Base-by-base conservation (phyloP, 2,329 filamentous ascomycete species). In the Mollisiaceae sp. region DNA sequence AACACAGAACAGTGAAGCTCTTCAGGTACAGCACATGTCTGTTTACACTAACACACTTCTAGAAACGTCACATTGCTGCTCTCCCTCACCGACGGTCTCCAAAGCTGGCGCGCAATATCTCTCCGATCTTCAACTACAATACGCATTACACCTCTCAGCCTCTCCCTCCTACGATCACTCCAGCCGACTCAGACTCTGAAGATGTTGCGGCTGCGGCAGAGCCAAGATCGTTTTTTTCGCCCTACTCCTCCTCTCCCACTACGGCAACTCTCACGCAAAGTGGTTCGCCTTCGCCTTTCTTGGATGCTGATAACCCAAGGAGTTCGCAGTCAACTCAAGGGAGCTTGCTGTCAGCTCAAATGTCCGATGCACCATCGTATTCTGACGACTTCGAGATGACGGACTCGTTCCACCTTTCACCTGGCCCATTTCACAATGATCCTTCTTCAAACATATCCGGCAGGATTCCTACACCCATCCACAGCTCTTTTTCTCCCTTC, bases 391-490 rank as follows among this genome's bases (percentile, higher is more conserved):
- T 73, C 58, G 74, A 77, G 35, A 77, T 77, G 75, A 66, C 65
- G 5, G 75, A 77, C 60, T 64, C 70, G 12, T 65, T 72, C 24
- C 73, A 73, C 54, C 67, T 74, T 24, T 73, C 70, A 8, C 75
- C 74, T n/a, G 73, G 71, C 1, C 58, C 70, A 12, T 75, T 74
- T 50, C 73, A 74, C 41, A 69, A 65, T 20, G 73, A 77, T 56
- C 62, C 69, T n/a, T 67, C 74, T n/a, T 55, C 67, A 24, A 73
- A 62, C 32, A 67, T 74, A n/a, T 64, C 69, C 4, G 71, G 71
- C 15, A 72, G 76, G 20, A 75, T 77, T 38, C 75, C 76, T 14
- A 77, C 76, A 8, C 76, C 76, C 41, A 77, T 77, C 45, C 72
- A 77, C 54, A 73, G 71, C 58, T 74, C 74, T 1, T 77, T 77